A percentile compares a stretch with the other conserved stretches of the same genome.
Conservation (phyloP, 192 early-diverging fungal genomes). For the Backusella parvicylindrica region DNA sequence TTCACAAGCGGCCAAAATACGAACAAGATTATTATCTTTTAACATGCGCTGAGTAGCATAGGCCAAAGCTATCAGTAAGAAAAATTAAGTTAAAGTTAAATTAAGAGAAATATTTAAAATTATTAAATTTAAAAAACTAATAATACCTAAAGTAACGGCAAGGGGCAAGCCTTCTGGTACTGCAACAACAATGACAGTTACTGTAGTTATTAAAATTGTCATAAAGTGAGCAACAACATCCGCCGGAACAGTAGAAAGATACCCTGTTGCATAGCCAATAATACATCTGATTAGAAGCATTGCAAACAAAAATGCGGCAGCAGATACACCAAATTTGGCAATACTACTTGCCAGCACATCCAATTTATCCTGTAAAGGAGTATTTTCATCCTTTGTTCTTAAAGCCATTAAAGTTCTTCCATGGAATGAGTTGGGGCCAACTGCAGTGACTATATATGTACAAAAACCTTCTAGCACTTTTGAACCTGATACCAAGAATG, state of each 20-base stretch:
- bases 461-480: constrained; percentile 91
- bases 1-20: constrained; percentile 93
- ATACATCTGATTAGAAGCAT: constrained; percentile 82
- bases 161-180: constrained; percentile 98
- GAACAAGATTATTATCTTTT: constrained; percentile 95
- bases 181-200: constrained; percentile 98
- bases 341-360: constrained; percentile 85
- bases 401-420: constrained; percentile 86
- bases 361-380: constrained; percentile 92
- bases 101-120: neutral
- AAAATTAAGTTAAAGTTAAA: neutral
- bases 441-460: constrained; percentile 79
- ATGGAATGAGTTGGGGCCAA: constrained; percentile 84
- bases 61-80: constrained; percentile 63
- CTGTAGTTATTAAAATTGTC: constrained; percentile 81
- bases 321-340: constrained; percentile 83
- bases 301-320: constrained; percentile 81
- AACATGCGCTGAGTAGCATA: constrained; percentile 94
- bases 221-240: constrained; percentile 60
- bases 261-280: constrained; percentile 40
- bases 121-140: neutral
- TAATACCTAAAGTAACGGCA: constrained; percentile 76
- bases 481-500: constrained; percentile 91
- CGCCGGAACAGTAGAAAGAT: constrained; percentile 22
- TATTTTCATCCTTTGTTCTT: constrained; percentile 78